These are phyloP conservation scores for Pythium graminicola DNA, from an alignment of 352 stramenopile species.

Conservation along the genomic window DNA sequence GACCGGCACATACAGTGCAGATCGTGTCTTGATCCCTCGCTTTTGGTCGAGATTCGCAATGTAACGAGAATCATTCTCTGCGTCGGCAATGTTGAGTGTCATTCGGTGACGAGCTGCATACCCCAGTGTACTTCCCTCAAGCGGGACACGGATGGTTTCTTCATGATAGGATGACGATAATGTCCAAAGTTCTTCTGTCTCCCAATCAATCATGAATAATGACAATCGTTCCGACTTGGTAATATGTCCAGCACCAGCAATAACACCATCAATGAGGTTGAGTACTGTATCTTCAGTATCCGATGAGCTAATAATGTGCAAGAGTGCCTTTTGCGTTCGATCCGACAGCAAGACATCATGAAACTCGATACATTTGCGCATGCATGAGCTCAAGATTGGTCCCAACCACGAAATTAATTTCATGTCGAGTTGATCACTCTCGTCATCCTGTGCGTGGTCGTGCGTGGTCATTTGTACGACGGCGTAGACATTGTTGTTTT, in stretches of 20 bases:
- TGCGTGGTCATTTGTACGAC: slow-evolving; percentile 64
- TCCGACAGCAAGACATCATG: slow-evolving; percentile 78
- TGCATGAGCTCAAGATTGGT: slow-evolving; percentile 72
- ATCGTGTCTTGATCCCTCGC: slow-evolving; percentile 51
- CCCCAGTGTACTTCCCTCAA: slow-evolving; percentile 54
- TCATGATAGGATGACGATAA: slow-evolving; percentile 70
- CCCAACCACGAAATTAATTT: slow-evolving; percentile 75
- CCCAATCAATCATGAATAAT: slow-evolving; percentile 82
- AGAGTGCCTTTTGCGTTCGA: slow-evolving; percentile 73
- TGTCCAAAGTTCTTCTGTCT: slow-evolving; percentile 76
- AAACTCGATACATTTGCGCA: slow-evolving; percentile 84
- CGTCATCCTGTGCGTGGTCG: slow-evolving; percentile 26
- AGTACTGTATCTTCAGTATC: slow-evolving; percentile 78
- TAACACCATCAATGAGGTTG: slow-evolving; percentile 79
- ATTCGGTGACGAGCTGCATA: slow-evolving; percentile 47
- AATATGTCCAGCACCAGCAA: slow-evolving; percentile 74
- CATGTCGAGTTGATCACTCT: slow-evolving; percentile 53
- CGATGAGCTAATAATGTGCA: slow-evolving; percentile 82
- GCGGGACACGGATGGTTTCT: slow-evolving; percentile 54
- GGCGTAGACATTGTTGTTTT: slow-evolving; percentile 72
- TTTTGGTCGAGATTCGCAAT: slow-evolving; percentile 47
- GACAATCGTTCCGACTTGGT: slow-evolving; percentile 69
- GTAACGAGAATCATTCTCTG: slow-evolving; percentile 51
- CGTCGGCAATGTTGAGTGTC: slow-evolving; percentile 70
- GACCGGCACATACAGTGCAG: slow-evolving; percentile 81